A percentile compares a stretch with the other conserved stretches of the same genome.
phyloP scores from a whole-genome alignment of 73 alveolate genomes.

The Stentor coeruleus region DNA sequence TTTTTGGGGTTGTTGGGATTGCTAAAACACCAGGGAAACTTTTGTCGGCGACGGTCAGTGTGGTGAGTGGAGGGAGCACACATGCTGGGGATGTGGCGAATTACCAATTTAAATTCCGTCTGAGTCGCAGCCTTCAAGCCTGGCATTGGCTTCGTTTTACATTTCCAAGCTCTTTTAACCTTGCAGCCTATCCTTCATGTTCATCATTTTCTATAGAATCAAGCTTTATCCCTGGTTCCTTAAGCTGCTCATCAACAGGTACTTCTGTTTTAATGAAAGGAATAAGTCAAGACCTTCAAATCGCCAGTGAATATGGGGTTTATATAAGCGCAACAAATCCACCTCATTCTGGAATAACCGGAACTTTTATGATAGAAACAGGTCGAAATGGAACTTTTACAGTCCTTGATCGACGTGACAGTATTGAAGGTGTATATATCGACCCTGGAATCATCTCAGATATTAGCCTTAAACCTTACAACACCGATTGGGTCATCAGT shows the following conservation, averaged over 20 bases:
- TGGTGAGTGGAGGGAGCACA: constrained; percentile 33
- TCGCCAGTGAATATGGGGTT: constrained; percentile 32
- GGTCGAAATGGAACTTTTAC: constrained; percentile 38
- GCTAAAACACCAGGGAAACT: constrained; percentile 39
- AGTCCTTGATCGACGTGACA: constrained; percentile 39
- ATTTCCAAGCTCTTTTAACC: constrained; percentile 32
- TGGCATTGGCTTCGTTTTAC: constrained; percentile 37
- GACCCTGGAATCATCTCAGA: constrained; percentile 35
- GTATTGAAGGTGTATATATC: constrained; percentile 42
- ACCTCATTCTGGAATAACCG: constrained; percentile 41
- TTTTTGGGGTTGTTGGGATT: constrained; percentile 50
- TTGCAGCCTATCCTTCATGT: constrained; percentile 34
- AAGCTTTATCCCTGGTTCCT: constrained; percentile 25
- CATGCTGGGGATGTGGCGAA: constrained; percentile 39
- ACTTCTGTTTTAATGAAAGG: constrained; percentile 37
- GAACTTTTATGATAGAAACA: constrained; percentile 32
- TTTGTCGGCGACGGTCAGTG: constrained; percentile 18
- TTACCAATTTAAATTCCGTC: constrained; percentile 33
- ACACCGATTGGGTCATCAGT: constrained; percentile 29
- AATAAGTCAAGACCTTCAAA: background rate
- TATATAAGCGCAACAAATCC: constrained; percentile 42
- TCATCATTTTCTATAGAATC: constrained; percentile 22
- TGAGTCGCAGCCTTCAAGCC: constrained; percentile 32
- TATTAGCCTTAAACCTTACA: constrained; percentile 33
- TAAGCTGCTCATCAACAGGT: constrained; percentile 31